Conservation (phyloP, 2,329 filamentous ascomycete genomes). For the Penicillium paneum region DNA sequence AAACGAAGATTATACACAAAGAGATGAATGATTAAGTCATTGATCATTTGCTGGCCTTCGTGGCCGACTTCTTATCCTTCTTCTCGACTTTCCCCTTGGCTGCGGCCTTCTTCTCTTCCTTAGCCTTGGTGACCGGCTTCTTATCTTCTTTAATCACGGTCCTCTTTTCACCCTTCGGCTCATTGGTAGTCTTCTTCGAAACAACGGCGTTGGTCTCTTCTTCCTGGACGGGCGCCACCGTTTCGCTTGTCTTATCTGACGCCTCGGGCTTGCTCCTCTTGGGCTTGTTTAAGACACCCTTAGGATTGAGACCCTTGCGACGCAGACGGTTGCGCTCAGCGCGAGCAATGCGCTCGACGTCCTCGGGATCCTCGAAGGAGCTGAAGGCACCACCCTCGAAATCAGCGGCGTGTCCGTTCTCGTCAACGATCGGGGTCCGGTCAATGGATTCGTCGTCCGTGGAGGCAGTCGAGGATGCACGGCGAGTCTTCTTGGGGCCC, state of each 20-base stretch:
- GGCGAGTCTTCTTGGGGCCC: slow-evolving; percentile 16
- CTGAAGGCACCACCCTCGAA: slow-evolving; percentile 59
- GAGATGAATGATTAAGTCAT: slow-evolving; percentile 8
- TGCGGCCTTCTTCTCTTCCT: slow-evolving; percentile 17
- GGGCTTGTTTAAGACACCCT: slow-evolving; percentile 49
- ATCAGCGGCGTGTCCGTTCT: slow-evolving; percentile 30
- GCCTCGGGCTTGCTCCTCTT: slow-evolving; percentile 28
- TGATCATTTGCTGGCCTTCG: slow-evolving; percentile 32
- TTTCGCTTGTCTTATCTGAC: slow-evolving; percentile 18
- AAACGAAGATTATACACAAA: slow-evolving; percentile 18
- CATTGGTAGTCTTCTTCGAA: slow-evolving; percentile 6
- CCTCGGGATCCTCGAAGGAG: slow-evolving; percentile 71
- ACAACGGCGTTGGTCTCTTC: slow-evolving; percentile 16
- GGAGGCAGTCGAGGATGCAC: slow-evolving; percentile 23
- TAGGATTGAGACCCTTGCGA: slow-evolving; percentile 70
- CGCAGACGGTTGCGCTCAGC: slow-evolving; percentile 72
- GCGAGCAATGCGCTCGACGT: slow-evolving; percentile 67
- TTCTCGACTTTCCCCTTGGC: slow-evolving; percentile 21
- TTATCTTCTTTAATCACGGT: slow-evolving; percentile 18
- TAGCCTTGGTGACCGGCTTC: slow-evolving; percentile 17
- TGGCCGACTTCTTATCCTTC: slow-evolving; percentile 27
- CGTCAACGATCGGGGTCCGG: slow-evolving; percentile 62
- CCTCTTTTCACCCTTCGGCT: slow-evolving; percentile 18
- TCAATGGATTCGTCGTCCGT: slow-evolving; percentile 55
- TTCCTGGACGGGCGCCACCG: slow-evolving; percentile 9